Evolutionary conservation across 306 rosid genomes (phyloP), one percentile per base, ranked within the genome.

Genomic region (Cotoneaster glaucophyllus): DNA sequence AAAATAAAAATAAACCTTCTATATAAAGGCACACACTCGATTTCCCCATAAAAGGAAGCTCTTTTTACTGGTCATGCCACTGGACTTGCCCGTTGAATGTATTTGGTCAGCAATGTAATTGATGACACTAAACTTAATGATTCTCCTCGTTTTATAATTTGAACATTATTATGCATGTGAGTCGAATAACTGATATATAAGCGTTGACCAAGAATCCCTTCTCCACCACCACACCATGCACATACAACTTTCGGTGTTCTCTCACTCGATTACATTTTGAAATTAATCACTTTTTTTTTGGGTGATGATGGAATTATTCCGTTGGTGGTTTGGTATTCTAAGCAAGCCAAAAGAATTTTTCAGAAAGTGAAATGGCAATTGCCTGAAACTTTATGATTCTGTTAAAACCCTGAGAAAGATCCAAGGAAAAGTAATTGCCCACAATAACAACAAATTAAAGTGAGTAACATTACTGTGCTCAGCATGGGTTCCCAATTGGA

Each of bases 191-290:
- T 50, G 21, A 50, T 17, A 15, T 0, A 17, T 17, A 50, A 62
- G 39, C 34, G 11, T 25, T 62, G 66, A 62, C 66, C 39, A 62
- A 62, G 39, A 26, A 62, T 26, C 18, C 66, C 18, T 62, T 62
- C 18, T 41, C 4, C 43, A 14, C 67, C 67, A 48, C 71, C 69
- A 21, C 75, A 21, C 75, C 69, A 24, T 65, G 70, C 79, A 53
- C 48, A 22, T 63, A 50, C 82, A 67, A 64, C 91, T 85, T 87
- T 89, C 94, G 91, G 88, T 85, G 88, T 82, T 57, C 18, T 62
- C 19, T 62, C 65, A 84, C 86, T 87, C 87, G 68, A 87, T 73
- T 85, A 65, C 72, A 68, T 13, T 70, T 86, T 82, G 85, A 86
- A 83, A 74, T 21, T 57, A 5, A 24, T 15, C 5, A 50, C 54